Percentiles rank a stretch among this genome's conserved stretches.
Evolutionary conservation across 108 stramenopile genomes (phyloP).

Genomic region (Bacterosira constricta): DNA sequence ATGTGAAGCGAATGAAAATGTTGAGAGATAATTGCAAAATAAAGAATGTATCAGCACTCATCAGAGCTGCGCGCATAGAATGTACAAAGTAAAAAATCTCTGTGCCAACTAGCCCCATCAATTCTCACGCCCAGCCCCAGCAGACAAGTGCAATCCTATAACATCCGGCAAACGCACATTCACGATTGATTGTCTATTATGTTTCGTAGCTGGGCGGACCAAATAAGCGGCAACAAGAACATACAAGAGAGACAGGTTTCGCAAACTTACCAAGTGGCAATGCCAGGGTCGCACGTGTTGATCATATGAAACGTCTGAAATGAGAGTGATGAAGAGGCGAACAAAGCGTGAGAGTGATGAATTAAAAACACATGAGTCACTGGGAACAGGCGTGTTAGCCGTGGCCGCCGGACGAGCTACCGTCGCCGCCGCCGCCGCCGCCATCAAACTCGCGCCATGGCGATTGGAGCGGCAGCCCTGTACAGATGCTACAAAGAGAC

Average conservation of each 20-base stretch:
- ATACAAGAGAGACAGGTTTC: neutral
- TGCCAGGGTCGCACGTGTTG: constrained; percentile 61
- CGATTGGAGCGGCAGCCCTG: neutral
- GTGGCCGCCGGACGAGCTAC: neutral
- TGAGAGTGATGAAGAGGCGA: neutral
- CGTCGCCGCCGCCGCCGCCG: neutral
- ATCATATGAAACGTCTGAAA: constrained; percentile 76
- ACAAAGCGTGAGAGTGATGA: neutral
- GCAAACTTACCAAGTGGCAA: constrained; percentile 73
- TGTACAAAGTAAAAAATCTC: no score
- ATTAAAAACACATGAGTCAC: neutral
- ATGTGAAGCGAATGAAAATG: constrained; percentile 3
- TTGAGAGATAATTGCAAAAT: neutral
- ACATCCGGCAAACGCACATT: neutral
- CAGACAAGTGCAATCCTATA: neutral
- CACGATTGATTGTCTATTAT: constrained; percentile 20
- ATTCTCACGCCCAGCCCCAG: neutral
- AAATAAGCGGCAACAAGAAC: constrained; percentile 32
- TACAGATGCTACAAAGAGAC: no score
- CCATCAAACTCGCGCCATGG: neutral
- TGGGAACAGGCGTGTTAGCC: neutral
- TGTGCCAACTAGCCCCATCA: no score
- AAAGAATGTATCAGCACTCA: neutral
- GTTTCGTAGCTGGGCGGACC: neutral
- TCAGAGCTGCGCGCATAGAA: no score